phyloP scores from a whole-genome alignment of 805 yeast species.

The Teunomyces cretensis region DNA sequence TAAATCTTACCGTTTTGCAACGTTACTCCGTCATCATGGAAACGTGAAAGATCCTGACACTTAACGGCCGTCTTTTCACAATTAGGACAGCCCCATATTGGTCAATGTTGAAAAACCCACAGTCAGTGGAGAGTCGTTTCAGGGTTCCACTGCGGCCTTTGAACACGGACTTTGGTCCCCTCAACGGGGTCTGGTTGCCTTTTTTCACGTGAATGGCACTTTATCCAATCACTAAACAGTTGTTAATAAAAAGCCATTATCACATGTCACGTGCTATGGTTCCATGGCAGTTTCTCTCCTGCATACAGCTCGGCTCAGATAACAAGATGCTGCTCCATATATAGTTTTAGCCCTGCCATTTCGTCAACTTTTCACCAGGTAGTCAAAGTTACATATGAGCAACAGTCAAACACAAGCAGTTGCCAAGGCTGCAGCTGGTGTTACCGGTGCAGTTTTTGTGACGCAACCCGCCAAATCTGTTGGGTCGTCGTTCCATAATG shows the following conservation, averaged over 20 bases:
- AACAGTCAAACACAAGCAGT: constrained; percentile 21
- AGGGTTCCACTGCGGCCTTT: not conserved
- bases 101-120: too few species aligned
- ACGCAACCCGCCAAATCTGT: constrained; percentile 50
- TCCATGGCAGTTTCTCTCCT: not conserved
- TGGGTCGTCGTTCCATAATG: constrained; percentile 28
- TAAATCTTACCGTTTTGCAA: not conserved
- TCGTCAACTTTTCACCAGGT: not conserved
- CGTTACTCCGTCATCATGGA: not conserved
- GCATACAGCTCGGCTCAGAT: constrained; percentile 5
- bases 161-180: constrained; percentile 1
- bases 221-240: constrained; percentile 5
- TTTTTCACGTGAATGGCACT: not conserved
- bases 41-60: too few species aligned
- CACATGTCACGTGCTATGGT: constrained; percentile 16
- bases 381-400: constrained; percentile 10
- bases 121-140: too few species aligned
- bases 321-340: not conserved
- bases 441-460: constrained; percentile 37
- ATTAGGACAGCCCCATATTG: too few species aligned
- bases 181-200: not conserved
- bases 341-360: not conserved
- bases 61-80: too few species aligned
- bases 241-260: constrained; percentile 7
- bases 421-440: constrained; percentile 25